Base-by-base conservation (phyloP, 495 filamentous ascomycete genomes). In the Neurospora sp. region DNA sequence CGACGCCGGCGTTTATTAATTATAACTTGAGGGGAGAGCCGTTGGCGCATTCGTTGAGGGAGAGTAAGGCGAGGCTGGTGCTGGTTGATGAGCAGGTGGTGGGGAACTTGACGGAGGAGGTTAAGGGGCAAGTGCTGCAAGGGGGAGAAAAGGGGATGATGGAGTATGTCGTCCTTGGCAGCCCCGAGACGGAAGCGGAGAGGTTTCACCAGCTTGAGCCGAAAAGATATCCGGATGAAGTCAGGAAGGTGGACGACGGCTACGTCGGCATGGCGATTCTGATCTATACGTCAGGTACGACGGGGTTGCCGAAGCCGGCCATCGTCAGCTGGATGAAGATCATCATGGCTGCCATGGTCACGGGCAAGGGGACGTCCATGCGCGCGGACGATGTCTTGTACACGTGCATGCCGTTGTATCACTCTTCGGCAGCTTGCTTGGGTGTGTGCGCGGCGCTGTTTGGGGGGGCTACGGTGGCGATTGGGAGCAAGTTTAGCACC, bases 401-500 rank as follows among this genome's bases (percentile, higher is more conserved):
- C 80, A 97, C 94, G 59, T 93, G 89, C 75, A 98, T 98, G 94
- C 96, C 96, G 0, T 87, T 99, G 11, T 99, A 98, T 79, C 96
- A 99, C 82, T 89, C 91, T 41, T 92, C 94, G 0, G 96, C 93
- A 18, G 81, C 88, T 4, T 75, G 96, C 18, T 86, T 97, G 16
- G 93, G 89, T 0, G 84, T 94, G 69, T 77, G 85, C 42, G 80
- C 86, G 20, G 85, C 84, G 18, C 77, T 98, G 71, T 80, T 83
- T 20, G 76, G 76, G 0, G 90, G 92, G 39, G 83, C 84, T 14
- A 90, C 94, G 8, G 77, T 94, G n/a, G 84, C 91, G 69, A 77
- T 99, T 10, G 92, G 93, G 27, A 91, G 89, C 74, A 89, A 89
- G 72, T 99, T 99, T 83, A 92, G 90, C 10, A 93, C 90, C 2